Evolutionary conservation across 1,139 yeast genomes (phyloP).

Genomic region (Yamadazyma kanchanaburiensis): DNA sequence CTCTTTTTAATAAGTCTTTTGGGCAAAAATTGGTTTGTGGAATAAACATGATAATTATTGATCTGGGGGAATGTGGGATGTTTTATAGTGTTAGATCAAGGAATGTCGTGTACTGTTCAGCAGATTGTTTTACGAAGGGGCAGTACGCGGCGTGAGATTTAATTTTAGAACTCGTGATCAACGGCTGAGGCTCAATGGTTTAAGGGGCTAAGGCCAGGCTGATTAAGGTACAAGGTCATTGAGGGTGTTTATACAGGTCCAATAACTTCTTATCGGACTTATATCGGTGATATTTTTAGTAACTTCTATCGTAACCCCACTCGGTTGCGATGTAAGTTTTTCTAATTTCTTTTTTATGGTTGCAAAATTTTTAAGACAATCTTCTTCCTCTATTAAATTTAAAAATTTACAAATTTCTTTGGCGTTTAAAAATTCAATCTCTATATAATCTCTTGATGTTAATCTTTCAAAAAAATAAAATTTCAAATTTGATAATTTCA

Average conservation of each 20-base stretch:
- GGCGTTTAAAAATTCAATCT: slow-evolving; percentile 23
- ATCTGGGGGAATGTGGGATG: no score
- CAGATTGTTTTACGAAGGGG: no score
- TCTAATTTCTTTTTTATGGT: background rate
- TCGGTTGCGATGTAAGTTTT: background rate
- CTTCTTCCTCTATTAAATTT: slow-evolving; percentile 27
- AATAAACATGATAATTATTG: no score
- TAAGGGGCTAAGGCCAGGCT: background rate
- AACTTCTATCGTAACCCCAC: background rate
- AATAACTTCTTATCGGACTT: background rate
- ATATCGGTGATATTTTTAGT: background rate
- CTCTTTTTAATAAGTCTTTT: slow-evolving; percentile 9
- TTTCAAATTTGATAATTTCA: slow-evolving; percentile 25
- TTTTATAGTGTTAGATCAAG: no score
- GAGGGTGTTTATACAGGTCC: slow-evolving; percentile 1
- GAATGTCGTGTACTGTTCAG: no score
- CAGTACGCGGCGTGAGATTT: slow-evolving; percentile 3
- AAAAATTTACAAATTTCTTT: slow-evolving; percentile 27
- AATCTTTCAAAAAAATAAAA: slow-evolving; percentile 17
- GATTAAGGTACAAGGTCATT: background rate
- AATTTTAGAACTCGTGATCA: background rate
- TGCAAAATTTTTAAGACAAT: slow-evolving; percentile 9
- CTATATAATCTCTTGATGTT: slow-evolving; percentile 7
- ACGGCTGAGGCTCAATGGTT: background rate
- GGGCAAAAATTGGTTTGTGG: slow-evolving; percentile 12